A percentile compares a stretch with the other conserved stretches of the same genome.
These are phyloP conservation scores for Exserohilum turcica DNA, from an alignment of 2,329 filamentous ascomycete species.

Conservation along the genomic window DNA sequence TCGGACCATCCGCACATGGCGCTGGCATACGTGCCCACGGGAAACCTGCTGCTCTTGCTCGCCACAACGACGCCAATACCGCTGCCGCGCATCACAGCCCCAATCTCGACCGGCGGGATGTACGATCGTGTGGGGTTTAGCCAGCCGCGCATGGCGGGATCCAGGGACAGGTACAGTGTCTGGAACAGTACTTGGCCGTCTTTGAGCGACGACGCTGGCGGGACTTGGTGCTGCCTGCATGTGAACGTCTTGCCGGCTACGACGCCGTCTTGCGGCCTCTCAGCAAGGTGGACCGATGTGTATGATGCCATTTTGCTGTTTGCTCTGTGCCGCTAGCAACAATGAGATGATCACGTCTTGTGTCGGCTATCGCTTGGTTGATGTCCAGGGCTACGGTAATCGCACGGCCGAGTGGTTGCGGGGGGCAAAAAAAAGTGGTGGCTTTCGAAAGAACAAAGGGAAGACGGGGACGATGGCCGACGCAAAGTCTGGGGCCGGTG, in stretches of 20 bases:
- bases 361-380: background rate
- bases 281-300: constrained; percentile 62
- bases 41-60: constrained; percentile 61
- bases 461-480: background rate
- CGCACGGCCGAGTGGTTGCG: background rate
- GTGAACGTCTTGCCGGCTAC: constrained; percentile 69
- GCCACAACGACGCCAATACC: constrained; percentile 66
- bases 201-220: constrained; percentile 57
- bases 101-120: constrained; percentile 69
- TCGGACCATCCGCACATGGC: constrained; percentile 68
- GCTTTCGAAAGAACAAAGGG: background rate
- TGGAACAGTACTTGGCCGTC: constrained; percentile 67
- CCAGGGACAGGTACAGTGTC: constrained; percentile 68
- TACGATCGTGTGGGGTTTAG: constrained; percentile 66
- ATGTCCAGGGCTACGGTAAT: background rate
- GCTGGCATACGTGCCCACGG: constrained; percentile 63
- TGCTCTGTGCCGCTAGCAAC: background rate
- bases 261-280: constrained; percentile 66
- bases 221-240: constrained; percentile 56
- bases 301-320: constrained; percentile 45
- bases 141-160: constrained; percentile 79
- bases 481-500: background rate
- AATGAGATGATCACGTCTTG: background rate
- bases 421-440: too few relatives aligned
- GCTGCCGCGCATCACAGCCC: constrained; percentile 69